Percentiles rank a stretch among this genome's conserved stretches.
These are phyloP conservation scores for Umbellularia californica DNA, from an alignment of 164 flowering plant genomes.

Conservation along the genomic window DNA sequence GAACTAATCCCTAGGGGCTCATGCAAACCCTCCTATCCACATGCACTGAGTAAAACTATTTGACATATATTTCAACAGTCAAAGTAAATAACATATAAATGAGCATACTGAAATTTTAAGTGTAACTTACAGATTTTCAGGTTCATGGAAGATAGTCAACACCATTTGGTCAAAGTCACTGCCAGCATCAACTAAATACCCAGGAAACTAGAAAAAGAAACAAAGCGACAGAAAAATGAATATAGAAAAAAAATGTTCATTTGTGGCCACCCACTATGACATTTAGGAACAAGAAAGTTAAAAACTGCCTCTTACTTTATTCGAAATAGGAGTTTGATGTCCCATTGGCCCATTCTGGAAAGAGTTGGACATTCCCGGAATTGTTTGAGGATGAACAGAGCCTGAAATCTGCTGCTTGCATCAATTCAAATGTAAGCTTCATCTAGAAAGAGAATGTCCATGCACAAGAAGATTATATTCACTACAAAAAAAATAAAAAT, in stretches of 20 bases:
- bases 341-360: conserved; percentile 22
- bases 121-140: conserved; percentile 51
- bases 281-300: not conserved
- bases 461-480: not conserved
- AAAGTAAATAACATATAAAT: not conserved
- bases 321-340: conserved; percentile 36
- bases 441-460: conserved; percentile 2
- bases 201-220: conserved; percentile 33
- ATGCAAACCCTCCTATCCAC: no score
- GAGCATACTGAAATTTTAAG: not conserved
- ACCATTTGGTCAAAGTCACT: conserved; percentile 44
- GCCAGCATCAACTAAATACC: conserved; percentile 30
- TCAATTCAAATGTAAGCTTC: conserved; percentile 3
- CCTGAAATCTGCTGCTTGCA: conserved; percentile 32
- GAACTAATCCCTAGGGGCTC: no score
- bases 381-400: conserved; percentile 34
- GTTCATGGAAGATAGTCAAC: conserved; percentile 47
- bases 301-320: conserved; percentile 38
- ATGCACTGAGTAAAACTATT: no score
- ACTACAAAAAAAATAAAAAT: not conserved
- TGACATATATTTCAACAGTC: no score
- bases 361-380: conserved; percentile 25
- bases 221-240: no score
- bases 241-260: not conserved
- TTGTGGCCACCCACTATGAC: not conserved